Evolutionary conservation across 495 filamentous ascomycete species (phyloP).

Genomic region (Chaetomidium leptoderma): DNA sequence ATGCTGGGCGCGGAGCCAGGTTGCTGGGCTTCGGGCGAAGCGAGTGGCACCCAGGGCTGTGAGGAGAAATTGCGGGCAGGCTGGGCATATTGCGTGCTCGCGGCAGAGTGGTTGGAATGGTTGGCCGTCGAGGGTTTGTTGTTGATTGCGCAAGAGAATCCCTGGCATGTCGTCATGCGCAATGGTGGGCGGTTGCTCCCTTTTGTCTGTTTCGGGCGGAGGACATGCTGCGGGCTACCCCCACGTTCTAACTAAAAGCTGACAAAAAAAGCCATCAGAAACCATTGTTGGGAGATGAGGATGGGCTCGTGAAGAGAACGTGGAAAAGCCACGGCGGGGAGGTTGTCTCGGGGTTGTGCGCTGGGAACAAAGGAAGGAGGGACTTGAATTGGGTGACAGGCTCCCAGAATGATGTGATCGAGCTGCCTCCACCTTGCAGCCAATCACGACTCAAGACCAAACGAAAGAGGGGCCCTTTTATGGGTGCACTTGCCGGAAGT

Average conservation of each 20-base stretch:
- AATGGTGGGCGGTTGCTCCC: constrained; percentile 11
- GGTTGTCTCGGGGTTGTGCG: neutral
- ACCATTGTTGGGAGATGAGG: neutral
- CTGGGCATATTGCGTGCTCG: constrained; percentile 1
- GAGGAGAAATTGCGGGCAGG: neutral
- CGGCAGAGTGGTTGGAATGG: constrained; percentile 5
- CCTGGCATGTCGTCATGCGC: constrained; percentile 25
- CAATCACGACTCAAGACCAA: neutral
- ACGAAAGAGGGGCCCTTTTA: neutral
- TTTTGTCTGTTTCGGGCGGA: constrained; percentile 14
- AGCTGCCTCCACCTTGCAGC: neutral
- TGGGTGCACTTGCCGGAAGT: constrained; percentile 2
- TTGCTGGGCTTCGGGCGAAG: neutral
- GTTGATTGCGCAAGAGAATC: constrained; percentile 23
- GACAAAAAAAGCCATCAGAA: neutral
- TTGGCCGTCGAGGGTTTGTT: constrained; percentile 13
- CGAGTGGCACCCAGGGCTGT: too few relatives aligned
- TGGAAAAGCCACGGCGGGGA: neutral
- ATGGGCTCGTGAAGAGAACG: neutral
- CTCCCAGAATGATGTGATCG: constrained; percentile 10
- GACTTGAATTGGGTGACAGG: constrained; percentile 5
- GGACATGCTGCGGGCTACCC: constrained; percentile 2
- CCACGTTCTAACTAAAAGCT: constrained; percentile 1
- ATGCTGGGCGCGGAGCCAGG: constrained; percentile 1
- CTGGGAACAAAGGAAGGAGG: neutral